phyloP scores from a whole-genome alignment of 257 asterid species.

The Gardenia jasminoides region DNA sequence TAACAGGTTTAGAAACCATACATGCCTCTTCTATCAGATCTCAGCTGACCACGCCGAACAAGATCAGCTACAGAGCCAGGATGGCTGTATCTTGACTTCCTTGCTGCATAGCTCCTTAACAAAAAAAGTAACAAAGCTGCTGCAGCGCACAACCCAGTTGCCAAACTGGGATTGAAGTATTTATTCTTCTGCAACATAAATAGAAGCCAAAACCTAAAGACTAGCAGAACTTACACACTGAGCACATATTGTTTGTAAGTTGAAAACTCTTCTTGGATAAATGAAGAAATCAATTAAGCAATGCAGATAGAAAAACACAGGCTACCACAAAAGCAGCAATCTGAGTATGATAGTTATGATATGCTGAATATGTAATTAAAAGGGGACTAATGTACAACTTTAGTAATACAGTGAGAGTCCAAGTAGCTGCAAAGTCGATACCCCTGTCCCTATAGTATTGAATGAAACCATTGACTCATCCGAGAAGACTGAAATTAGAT shows the following conservation, averaged over 20 bases:
- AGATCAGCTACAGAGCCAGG: conserved; percentile 95
- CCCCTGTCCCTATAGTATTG: too few species aligned
- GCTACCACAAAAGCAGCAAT: background rate
- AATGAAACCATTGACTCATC: too few species aligned
- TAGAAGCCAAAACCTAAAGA: conserved; percentile 10
- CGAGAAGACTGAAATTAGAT: too few species aligned
- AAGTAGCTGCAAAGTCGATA: too few species aligned
- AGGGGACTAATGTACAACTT: too few species aligned
- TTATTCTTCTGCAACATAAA: conserved; percentile 47
- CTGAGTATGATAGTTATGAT: background rate
- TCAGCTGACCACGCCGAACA: conserved; percentile 91
- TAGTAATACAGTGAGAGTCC: too few species aligned
- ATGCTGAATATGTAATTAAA: too few species aligned
- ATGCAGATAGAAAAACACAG: background rate
- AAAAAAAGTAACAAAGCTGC: conserved; percentile 54
- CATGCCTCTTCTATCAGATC: conserved; percentile 99
- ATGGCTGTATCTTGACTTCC: conserved; percentile 44
- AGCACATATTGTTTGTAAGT: background rate
- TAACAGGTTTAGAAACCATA: conserved; percentile 50
- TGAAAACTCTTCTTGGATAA: background rate
- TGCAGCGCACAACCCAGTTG: conserved; percentile 58
- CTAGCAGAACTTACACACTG: conserved; percentile 1
- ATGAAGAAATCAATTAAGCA: background rate
- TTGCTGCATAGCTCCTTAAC: conserved; percentile 46
- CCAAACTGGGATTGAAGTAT: conserved; percentile 44